These are phyloP conservation scores for Phytophthora sojae DNA, from an alignment of 352 stramenopile species.

Conservation along the genomic window DNA sequence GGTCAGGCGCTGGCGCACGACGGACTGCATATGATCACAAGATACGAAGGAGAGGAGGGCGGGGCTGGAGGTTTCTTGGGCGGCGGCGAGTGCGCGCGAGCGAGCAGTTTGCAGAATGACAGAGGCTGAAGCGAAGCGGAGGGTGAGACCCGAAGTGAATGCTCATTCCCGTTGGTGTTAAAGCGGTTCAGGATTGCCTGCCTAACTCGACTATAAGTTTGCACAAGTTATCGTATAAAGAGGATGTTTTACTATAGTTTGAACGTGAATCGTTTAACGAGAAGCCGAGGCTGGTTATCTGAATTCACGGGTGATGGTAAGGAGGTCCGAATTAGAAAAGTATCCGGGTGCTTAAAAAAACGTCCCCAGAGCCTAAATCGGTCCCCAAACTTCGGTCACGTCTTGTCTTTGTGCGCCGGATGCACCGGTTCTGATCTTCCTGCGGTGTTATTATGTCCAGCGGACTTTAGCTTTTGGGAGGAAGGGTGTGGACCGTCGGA, in stretches of 20 bases:
- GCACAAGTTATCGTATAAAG: not conserved
- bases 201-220: not conserved
- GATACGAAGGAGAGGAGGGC: not conserved
- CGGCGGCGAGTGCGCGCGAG: constrained; percentile 25
- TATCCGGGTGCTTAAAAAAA: constrained; percentile 21
- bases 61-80: not conserved
- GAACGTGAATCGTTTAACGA: too few species aligned
- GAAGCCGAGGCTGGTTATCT: not conserved
- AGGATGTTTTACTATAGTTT: not conserved
- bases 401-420: constrained; percentile 2
- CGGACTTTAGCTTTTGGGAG: constrained; percentile 6
- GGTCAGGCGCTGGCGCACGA: constrained; percentile 30
- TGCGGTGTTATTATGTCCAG: not conserved
- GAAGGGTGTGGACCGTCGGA: constrained; percentile 35
- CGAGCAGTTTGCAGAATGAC: constrained; percentile 43
- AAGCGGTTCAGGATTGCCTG: constrained; percentile 7
- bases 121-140: constrained; percentile 31
- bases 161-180: constrained; percentile 32
- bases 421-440: constrained; percentile 2
- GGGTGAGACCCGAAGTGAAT: constrained; percentile 28
- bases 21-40: constrained; percentile 36
- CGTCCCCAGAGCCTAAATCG: constrained; percentile 32
- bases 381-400: constrained; percentile 20
- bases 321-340: constrained; percentile 9
- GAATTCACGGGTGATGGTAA: constrained; percentile 5